A percentile compares a stretch with the other conserved stretches of the same genome.
Conservation (phyloP, 306 rosid genomes). For the Prunus dulcis region DNA sequence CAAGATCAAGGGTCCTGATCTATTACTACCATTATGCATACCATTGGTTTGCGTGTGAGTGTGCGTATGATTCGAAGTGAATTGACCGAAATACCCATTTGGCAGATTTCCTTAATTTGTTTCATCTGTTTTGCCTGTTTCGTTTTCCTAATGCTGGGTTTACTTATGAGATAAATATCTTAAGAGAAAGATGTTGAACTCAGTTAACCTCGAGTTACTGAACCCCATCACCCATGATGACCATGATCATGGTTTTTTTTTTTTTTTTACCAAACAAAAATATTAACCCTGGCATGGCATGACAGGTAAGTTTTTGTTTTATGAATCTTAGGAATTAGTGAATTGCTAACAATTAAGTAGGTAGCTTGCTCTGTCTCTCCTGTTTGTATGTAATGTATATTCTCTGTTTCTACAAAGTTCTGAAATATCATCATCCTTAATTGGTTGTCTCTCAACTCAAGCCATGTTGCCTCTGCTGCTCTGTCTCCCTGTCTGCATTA, state of each 20-base stretch:
- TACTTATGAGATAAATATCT: background rate
- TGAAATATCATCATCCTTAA: constrained; percentile 34
- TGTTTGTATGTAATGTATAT: constrained; percentile 48
- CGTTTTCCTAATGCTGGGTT: background rate
- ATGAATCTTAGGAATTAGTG: constrained; percentile 44
- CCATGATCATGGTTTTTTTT: constrained; percentile 17
- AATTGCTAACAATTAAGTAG: constrained; percentile 60
- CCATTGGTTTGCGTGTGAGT: constrained; percentile 4
- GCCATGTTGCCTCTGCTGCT: background rate
- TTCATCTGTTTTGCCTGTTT: background rate
- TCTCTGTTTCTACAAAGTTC: constrained; percentile 36
- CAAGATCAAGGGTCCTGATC: constrained; percentile 23
- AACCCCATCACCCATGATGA: background rate
- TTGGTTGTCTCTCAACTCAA: constrained; percentile 9
- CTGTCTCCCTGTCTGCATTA: background rate
- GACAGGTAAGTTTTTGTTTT: constrained; percentile 34
- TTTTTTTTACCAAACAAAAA: constrained; percentile 18
- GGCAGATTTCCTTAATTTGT: background rate
- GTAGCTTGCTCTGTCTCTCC: constrained; percentile 17
- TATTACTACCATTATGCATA: constrained; percentile 3
- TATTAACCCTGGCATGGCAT: constrained; percentile 20
- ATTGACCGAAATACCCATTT: constrained; percentile 37
- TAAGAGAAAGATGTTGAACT: constrained; percentile 8
- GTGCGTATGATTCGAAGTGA: constrained; percentile 14
- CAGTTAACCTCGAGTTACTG: constrained; percentile 2